Evolutionary conservation across 495 filamentous ascomycete genomes (phyloP).

Genomic region (Astrothelium subdiscretum): DNA sequence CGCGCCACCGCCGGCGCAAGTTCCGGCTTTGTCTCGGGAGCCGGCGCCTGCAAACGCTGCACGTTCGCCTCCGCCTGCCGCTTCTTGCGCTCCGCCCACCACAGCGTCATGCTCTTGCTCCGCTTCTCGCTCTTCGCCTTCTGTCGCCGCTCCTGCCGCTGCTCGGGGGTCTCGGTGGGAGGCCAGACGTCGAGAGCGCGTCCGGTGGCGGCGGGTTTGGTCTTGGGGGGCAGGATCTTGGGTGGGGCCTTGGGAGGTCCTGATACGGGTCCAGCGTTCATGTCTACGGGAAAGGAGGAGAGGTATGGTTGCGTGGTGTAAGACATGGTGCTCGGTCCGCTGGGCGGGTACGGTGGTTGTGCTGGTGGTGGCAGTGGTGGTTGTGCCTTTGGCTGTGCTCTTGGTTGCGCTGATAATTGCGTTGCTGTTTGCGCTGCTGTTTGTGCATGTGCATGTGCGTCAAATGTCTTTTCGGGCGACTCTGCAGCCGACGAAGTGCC

Average conservation of each 20-base stretch:
- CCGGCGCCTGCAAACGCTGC: neutral
- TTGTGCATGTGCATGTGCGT: neutral
- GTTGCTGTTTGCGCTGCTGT: neutral
- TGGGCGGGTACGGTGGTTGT: neutral
- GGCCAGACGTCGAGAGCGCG: neutral
- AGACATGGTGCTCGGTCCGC: neutral
- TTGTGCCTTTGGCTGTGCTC: no score
- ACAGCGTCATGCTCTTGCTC: constrained; percentile 24
- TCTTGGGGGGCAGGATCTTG: constrained; percentile 4
- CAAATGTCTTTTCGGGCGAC: neutral
- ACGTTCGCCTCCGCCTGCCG: constrained; percentile 3
- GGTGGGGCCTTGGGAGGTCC: neutral
- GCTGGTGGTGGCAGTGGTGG: neutral
- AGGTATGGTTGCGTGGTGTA: neutral
- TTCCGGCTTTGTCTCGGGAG: neutral
- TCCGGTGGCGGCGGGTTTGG: neutral
- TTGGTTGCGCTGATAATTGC: no score
- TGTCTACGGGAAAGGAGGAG: neutral
- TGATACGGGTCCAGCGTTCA: neutral
- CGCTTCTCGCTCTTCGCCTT: constrained; percentile 24
- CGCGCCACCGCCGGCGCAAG: neutral
- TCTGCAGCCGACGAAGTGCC: neutral
- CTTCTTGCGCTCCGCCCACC: constrained; percentile 28
- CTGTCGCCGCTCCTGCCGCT: neutral
- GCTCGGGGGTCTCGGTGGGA: constrained; percentile 9